Evolutionary conservation across 2,329 filamentous ascomycete species (phyloP), one percentile per base, ranked within the genome.

Genomic region (Colletotrichum sp.): DNA sequence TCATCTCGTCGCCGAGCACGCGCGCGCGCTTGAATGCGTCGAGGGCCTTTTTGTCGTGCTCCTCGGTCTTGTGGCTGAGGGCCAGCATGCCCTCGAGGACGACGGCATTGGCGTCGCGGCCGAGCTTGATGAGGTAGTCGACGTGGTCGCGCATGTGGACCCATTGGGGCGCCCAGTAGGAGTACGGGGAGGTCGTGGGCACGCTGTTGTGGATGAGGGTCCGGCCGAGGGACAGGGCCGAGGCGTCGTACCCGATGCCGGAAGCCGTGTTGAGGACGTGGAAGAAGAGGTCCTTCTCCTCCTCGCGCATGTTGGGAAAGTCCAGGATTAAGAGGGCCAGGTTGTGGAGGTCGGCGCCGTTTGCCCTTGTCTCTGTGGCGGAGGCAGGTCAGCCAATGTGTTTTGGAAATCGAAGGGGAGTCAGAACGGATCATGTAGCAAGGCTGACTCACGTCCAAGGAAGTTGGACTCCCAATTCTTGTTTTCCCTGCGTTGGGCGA

Each of bases 31-130:
- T 15, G 34, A 76, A 73, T 36, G 77, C 66, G 32, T 48, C 71
- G 18, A 69, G 28, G 43, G 76, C 66, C 10, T n/a, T 36, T n/a
- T 55, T 26, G 56, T 71, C n/a, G 21, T 69, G 34, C 6, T 15
- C 6, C 21, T 62, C 6, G 34, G 34, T 58, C 36, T 48, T n/a
- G 28, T 30, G 43, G 24, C 26, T 4, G 18, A 75, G 26, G 56
- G 70, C 52, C 18, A 75, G 16, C 34, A 71, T 61, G 43, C 75
- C 85, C 56, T 85, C 80, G 10, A 81, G 78, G 6, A 82, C 81
- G 26, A 86, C 78, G 36, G 84, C 85, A 60, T 86, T 79, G 5
- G 83, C 79, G 48, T 86, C 80, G n/a, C 77, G 79, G 30, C 79
- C 81, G 34, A 76, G 71, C 15, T 77, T 58, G 32, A 85, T 78